Evolutionary conservation across 495 filamentous ascomycete genomes (phyloP).

Genomic region (Penicillium roqueforti): DNA sequence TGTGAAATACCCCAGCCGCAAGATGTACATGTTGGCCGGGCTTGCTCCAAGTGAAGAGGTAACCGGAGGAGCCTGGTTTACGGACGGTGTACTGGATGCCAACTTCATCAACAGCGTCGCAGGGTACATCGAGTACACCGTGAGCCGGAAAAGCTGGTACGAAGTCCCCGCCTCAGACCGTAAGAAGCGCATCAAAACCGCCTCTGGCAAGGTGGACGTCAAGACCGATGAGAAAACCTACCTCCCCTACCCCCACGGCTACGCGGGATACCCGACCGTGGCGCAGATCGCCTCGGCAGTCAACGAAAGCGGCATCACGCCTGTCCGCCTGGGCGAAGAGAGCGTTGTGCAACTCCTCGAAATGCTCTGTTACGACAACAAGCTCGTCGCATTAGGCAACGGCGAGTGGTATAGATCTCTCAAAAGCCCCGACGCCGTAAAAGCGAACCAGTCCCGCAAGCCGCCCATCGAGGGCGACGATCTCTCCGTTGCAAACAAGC

Average conservation of each 20-base stretch:
- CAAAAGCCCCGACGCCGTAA: constrained; percentile 37
- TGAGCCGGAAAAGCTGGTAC: constrained; percentile 68
- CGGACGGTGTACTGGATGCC: constrained; percentile 78
- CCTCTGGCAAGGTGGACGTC: constrained; percentile 32
- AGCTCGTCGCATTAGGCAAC: constrained; percentile 47
- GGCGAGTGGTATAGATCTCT: constrained; percentile 50
- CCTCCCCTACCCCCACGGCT: constrained; percentile 65
- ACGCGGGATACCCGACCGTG: constrained; percentile 71
- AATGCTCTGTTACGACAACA: constrained; percentile 79
- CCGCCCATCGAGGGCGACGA: constrained; percentile 26
- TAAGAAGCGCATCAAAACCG: constrained; percentile 42
- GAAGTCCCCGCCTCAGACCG: constrained; percentile 30
- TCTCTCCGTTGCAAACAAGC: constrained; percentile 14
- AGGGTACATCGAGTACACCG: constrained; percentile 63
- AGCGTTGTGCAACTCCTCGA: constrained; percentile 80
- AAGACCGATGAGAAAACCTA: constrained; percentile 33
- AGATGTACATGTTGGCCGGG: constrained; percentile 62
- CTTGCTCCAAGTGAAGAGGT: constrained; percentile 79
- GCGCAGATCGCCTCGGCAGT: constrained; percentile 67
- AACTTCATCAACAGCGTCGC: constrained; percentile 74
- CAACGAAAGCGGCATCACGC: constrained; percentile 58
- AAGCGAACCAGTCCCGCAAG: constrained; percentile 41
- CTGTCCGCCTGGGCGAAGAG: constrained; percentile 59
- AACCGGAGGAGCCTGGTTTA: constrained; percentile 91
- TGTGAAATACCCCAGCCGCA: constrained; percentile 56